phyloP scores from a whole-genome alignment of 176 grass and related monocot genomes.

The Ensete ventricosum region DNA sequence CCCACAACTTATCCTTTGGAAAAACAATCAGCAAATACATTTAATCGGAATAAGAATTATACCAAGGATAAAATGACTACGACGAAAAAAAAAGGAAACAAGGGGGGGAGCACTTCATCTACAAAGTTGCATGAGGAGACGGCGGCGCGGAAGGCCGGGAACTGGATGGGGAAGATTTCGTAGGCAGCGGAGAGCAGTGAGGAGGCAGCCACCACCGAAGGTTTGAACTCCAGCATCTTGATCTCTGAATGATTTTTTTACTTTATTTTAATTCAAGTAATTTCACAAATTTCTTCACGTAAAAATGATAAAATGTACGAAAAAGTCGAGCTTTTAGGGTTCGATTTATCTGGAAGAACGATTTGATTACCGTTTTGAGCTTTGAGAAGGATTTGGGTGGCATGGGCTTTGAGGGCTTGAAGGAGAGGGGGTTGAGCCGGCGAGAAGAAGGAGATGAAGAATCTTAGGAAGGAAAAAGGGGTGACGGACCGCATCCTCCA shows the following conservation, averaged over 20 bases:
- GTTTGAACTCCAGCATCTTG: conserved; percentile 70
- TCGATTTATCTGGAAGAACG: neutral
- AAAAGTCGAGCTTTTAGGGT: neutral
- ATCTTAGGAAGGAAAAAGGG: conserved; percentile 81
- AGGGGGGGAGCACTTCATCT: conserved; percentile 59
- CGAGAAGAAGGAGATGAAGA: conserved; percentile 65
- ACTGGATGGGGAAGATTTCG: conserved; percentile 51
- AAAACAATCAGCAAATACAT: neutral
- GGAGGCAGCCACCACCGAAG: conserved; percentile 49
- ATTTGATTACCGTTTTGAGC: conserved; percentile 47
- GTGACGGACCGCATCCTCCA: conserved; percentile 90
- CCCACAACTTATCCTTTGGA: conserved; percentile 56
- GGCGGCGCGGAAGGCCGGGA: conserved; percentile 42
- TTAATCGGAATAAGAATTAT: neutral
- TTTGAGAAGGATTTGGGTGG: conserved; percentile 49
- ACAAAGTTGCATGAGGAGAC: conserved; percentile 60
- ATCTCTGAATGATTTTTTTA: conserved; percentile 36
- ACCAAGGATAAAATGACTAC: neutral
- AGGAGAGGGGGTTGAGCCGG: conserved; percentile 34
- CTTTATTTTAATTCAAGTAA: neutral
- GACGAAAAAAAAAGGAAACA: neutral
- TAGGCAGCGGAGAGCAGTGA: conserved; percentile 57
- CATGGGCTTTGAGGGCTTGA: conserved; percentile 55
- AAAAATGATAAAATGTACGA: neutral
- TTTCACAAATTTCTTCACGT: neutral